Conservation (phyloP, 2,329 filamentous ascomycete species). For the Annulohypoxylon truncatum region DNA sequence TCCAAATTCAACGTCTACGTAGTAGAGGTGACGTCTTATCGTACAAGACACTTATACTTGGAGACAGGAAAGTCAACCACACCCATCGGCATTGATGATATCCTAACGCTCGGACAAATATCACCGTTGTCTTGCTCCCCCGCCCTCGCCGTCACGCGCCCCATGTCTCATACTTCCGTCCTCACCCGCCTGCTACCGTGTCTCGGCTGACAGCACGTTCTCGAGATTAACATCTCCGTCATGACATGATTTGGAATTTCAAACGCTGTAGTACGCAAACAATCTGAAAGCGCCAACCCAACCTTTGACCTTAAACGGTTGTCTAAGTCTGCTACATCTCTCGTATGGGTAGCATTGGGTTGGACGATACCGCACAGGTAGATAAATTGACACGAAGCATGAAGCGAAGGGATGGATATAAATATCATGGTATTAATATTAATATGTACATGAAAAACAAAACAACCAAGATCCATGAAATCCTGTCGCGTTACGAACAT, state of each 20-base stretch:
- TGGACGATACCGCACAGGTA: too few species aligned
- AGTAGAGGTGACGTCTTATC: neutral
- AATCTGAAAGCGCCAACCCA: neutral
- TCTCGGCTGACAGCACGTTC: neutral
- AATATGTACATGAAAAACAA: slow-evolving; percentile 22
- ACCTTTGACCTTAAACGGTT: neutral
- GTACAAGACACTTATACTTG: neutral
- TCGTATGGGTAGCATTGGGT: neutral
- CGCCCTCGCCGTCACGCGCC: neutral
- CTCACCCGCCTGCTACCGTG: neutral
- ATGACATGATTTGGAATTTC: neutral
- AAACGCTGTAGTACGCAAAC: neutral
- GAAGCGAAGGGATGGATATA: neutral
- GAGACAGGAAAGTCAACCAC: neutral
- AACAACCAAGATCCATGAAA: neutral
- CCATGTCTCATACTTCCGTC: neutral
- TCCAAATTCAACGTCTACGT: neutral
- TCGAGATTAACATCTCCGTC: neutral
- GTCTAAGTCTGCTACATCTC: neutral
- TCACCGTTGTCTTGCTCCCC: neutral
- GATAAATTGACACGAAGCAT: too few species aligned
- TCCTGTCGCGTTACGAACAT: neutral
- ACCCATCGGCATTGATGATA: neutral
- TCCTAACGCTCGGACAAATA: neutral
- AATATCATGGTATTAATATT: slow-evolving; percentile 7